Evolutionary conservation across 805 yeast species (phyloP).

Genomic region (Candida anglica): DNA sequence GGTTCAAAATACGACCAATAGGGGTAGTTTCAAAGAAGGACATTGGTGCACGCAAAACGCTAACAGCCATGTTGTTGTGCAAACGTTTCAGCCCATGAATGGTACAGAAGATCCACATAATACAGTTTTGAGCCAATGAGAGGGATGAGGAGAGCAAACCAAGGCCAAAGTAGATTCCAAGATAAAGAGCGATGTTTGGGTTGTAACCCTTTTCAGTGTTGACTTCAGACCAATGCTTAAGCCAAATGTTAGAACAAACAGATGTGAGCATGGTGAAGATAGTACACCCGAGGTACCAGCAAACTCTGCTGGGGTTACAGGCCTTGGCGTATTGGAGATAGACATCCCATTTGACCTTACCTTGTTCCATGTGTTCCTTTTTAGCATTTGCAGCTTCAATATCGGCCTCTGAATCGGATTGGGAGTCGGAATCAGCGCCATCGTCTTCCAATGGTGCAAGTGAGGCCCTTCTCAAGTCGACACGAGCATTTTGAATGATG

Average conservation of each 20-base stretch:
- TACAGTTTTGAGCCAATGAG: constrained; percentile 60
- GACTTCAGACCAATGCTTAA: constrained; percentile 95
- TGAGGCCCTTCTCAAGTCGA: constrained; percentile 63
- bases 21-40: constrained; percentile 95
- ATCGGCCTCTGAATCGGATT: constrained; percentile 30
- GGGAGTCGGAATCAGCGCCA: constrained; percentile 4
- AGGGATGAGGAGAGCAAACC: constrained; percentile 67
- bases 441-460: constrained; percentile 46
- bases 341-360: constrained; percentile 86
- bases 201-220: constrained; percentile 67
- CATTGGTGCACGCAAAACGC: constrained; percentile 89
- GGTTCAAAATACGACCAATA: constrained; percentile 83
- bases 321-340: constrained; percentile 83
- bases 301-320: constrained; percentile 68
- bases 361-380: constrained; percentile 85
- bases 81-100: constrained; percentile 74
- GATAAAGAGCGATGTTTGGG: constrained; percentile 64
- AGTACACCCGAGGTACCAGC: constrained; percentile 51
- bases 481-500: constrained; percentile 17
- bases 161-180: constrained; percentile 69
- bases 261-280: constrained; percentile 56
- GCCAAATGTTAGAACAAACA: constrained; percentile 82
- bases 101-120: constrained; percentile 77
- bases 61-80: constrained; percentile 69
- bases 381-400: constrained; percentile 38